Conservation (phyloP, 306 rosid genomes). For the Pterocarpus macrocarpus region DNA sequence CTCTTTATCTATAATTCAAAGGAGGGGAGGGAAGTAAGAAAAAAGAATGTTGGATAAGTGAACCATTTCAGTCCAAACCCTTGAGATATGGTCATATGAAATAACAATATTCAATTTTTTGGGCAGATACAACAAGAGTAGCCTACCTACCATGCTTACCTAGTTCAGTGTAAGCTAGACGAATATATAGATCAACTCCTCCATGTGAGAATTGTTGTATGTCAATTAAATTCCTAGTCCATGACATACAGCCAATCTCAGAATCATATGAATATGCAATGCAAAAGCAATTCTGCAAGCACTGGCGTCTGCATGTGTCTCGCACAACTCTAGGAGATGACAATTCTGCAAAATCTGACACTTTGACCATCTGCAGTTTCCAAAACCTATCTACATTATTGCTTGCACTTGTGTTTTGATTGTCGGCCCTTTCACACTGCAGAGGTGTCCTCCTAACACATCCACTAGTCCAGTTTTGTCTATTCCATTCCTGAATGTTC, state of each 20-base stretch:
- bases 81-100: too few relatives aligned
- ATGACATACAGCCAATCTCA: slow-evolving; percentile 40
- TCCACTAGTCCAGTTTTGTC: too few relatives aligned
- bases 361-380: slow-evolving; percentile 31
- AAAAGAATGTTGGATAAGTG: too few relatives aligned
- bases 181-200: slow-evolving; percentile 45
- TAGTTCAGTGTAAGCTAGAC: slow-evolving; percentile 31
- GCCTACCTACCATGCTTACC: neutral
- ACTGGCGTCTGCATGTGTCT: neutral
- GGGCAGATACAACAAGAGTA: too few relatives aligned
- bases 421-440: slow-evolving; percentile 37
- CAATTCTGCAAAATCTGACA: slow-evolving; percentile 36
- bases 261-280: neutral
- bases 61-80: too few relatives aligned
- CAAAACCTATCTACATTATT: neutral
- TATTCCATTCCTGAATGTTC: too few relatives aligned
- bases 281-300: slow-evolving; percentile 3
- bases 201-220: slow-evolving; percentile 28
- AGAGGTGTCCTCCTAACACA: neutral
- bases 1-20: neutral
- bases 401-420: neutral
- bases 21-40: too few relatives aligned
- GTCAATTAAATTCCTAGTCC: slow-evolving; percentile 21
- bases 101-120: too few relatives aligned
- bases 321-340: neutral